A percentile compares a stretch with the other conserved stretches of the same genome.
Evolutionary conservation across 345 rosid genomes (phyloP).

Genomic region (Iberis pinnata): DNA sequence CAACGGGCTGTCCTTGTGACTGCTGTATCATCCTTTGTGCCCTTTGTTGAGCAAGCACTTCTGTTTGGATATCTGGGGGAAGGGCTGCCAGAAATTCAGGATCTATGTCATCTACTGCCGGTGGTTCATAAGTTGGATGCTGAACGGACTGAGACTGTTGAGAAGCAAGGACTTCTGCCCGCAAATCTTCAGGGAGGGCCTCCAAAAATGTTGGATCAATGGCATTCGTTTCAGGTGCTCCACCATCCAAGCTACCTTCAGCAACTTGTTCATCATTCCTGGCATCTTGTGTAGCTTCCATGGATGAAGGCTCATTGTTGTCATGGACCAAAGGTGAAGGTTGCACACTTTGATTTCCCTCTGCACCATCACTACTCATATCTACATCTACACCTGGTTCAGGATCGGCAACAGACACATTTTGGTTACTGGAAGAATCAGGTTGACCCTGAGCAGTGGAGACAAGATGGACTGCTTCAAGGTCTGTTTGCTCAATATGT

Average conservation of each 20-base stretch:
- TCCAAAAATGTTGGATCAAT: slow-evolving; percentile 97
- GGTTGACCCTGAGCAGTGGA: slow-evolving; percentile 38
- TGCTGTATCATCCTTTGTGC: slow-evolving; percentile 85
- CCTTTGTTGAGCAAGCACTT: slow-evolving; percentile 97
- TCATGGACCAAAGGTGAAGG: slow-evolving; percentile 37
- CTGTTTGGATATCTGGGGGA: slow-evolving; percentile 98
- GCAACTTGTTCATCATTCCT: slow-evolving; percentile 26
- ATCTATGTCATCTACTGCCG: slow-evolving; percentile 90
- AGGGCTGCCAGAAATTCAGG: slow-evolving; percentile 97
- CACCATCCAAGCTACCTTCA: slow-evolving; percentile 52
- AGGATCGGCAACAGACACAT: slow-evolving; percentile 30
- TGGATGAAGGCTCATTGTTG: slow-evolving; percentile 38
- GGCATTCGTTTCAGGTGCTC: slow-evolving; percentile 54
- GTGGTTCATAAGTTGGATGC: slow-evolving; percentile 77
- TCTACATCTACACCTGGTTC: slow-evolving; percentile 59
- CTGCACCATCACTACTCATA: slow-evolving; percentile 58
- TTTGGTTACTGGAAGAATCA: slow-evolving; percentile 37
- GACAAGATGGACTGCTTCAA: slow-evolving; percentile 37
- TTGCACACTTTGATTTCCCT: slow-evolving; percentile 47
- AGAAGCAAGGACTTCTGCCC: slow-evolving; percentile 95
- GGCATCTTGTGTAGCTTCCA: slow-evolving; percentile 26
- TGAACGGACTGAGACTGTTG: slow-evolving; percentile 92
- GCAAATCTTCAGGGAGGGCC: slow-evolving; percentile 87
- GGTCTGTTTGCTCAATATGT: slow-evolving; percentile 38
- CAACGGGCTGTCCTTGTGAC: slow-evolving; percentile 93